These are phyloP conservation scores for Marasmius tenuissimus DNA, from an alignment of 1,284 basidiomycete genomes.

Conservation along the genomic window DNA sequence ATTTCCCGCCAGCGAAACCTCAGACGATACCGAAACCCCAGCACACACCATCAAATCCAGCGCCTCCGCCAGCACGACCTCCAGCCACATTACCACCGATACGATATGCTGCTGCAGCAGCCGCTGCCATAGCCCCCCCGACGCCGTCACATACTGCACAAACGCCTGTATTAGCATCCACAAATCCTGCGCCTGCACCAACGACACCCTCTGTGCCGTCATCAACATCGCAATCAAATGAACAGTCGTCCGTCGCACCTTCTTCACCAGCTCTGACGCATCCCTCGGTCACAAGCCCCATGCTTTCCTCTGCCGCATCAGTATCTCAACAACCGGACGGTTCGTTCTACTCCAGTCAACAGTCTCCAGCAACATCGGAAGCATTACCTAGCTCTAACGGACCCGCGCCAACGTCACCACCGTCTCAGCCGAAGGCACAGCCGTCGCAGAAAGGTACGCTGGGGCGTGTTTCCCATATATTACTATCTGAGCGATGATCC, in stretches of 20 bases:
- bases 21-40: conserved; percentile 51
- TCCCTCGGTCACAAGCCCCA: conserved; percentile 74
- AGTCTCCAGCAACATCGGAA: conserved; percentile 73
- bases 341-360: conserved; percentile 67
- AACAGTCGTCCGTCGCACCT: conserved; percentile 50
- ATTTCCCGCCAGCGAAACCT: conserved; percentile 76
- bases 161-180: conserved; percentile 29
- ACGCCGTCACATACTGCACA: conserved; percentile 27
- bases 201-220: conserved; percentile 36
- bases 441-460: conserved; percentile 42
- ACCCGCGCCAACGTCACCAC: conserved; percentile 58
- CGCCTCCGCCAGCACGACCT: conserved; percentile 31
- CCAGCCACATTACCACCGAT: conserved; percentile 54
- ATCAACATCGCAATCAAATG: conserved; percentile 40
- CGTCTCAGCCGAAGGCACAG: conserved; percentile 33
- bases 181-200: conserved; percentile 35
- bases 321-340: conserved; percentile 68
- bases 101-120: conserved; percentile 73
- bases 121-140: conserved; percentile 55
- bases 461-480: not conserved
- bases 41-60: conserved; percentile 17
- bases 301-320: conserved; percentile 75
- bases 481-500: not conserved
- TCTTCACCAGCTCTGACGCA: conserved; percentile 81
- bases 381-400: conserved; percentile 56